Evolutionary conservation across 495 filamentous ascomycete genomes (phyloP), one percentile per base, ranked within the genome.

Genomic region (Talaromyces borbonicus): DNA sequence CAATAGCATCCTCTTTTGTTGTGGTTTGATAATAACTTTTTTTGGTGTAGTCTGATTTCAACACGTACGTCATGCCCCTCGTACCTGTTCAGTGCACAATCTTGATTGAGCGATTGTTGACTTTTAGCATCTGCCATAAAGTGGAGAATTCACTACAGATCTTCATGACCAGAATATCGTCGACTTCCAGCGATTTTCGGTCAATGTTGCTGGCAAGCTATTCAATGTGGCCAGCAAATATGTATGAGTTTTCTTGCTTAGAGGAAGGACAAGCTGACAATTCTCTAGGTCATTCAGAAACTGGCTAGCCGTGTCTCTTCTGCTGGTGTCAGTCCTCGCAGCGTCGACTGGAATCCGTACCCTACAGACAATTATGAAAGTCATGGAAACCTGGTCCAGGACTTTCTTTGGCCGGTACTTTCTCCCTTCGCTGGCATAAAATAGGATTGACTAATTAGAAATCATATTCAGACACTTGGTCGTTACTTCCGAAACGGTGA

Each of bases 171-270:
- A 39, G 6, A 52, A 42, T 5, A 49, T 59, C 20, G 54, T 71
- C 26, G 63, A 68, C 40, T 63, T 71, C 24, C 67, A 69, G 50
- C 53, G 59, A 11, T 67, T 67, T 56, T 61, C 15, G 16, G 47
- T 65, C 48, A 60, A 56, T 22, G 53, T 68, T 14, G 54, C 53
- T 8, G 47, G 48, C 2, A 49, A 41, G 8, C 48, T 56, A 37
- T 60, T 55, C 48, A 43, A 61, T 27, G 58, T 60, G 11, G 49
- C 40, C 14, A 63, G 63, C 48, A 63, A 59, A 49, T 49, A 56
- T 43, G 54, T 65, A 38, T 12, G 29, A n/a, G n/a, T n/a, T n/a
- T n/a, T n/a, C 12, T 41, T 9, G 12, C 19, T 41, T n/a, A 41
- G n/a, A 14, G n/a, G 9, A 33, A 12, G 16, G n/a, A 15, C 9